Evolutionary conservation across 176 grass and related monocot species (phyloP).

Genomic region (Triticum urartu): DNA sequence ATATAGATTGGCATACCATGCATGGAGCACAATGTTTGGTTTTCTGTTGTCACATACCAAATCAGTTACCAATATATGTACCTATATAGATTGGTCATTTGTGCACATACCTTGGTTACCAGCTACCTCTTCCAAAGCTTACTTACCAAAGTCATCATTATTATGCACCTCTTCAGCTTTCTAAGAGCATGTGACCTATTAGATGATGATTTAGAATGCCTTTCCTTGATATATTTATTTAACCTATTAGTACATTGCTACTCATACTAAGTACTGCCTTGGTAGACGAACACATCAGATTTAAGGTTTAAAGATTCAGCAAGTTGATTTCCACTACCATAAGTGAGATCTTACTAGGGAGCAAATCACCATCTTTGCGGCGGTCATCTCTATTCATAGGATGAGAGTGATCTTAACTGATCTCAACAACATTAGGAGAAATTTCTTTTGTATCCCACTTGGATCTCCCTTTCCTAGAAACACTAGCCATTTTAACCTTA

Average conservation of each 20-base stretch:
- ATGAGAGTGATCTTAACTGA: slow-evolving; percentile 48
- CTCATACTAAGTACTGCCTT: background rate
- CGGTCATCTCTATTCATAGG: slow-evolving; percentile 20
- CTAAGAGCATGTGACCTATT: background rate
- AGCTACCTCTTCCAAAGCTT: slow-evolving; percentile 24
- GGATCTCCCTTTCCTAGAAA: background rate
- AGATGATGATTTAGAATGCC: no score
- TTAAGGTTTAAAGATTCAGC: slow-evolving; percentile 17
- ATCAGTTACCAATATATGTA: no score
- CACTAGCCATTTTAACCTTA: no score
- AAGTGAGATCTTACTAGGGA: background rate
- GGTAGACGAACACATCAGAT: slow-evolving; percentile 27
- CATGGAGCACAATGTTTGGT: no score
- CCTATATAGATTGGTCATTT: background rate
- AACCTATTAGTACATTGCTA: no score
- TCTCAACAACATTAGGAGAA: slow-evolving; percentile 18
- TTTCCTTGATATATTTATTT: no score
- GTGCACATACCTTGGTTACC: slow-evolving; percentile 40
- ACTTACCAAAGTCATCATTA: slow-evolving; percentile 37
- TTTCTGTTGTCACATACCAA: no score
- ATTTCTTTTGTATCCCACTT: slow-evolving; percentile 51
- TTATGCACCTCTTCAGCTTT: slow-evolving; percentile 36
- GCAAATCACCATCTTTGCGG: slow-evolving; percentile 3
- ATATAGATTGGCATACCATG: no score
- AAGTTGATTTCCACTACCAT: slow-evolving; percentile 18